phyloP scores from a whole-genome alignment of 1,139 yeast species.

The Candida dubliniensis region DNA sequence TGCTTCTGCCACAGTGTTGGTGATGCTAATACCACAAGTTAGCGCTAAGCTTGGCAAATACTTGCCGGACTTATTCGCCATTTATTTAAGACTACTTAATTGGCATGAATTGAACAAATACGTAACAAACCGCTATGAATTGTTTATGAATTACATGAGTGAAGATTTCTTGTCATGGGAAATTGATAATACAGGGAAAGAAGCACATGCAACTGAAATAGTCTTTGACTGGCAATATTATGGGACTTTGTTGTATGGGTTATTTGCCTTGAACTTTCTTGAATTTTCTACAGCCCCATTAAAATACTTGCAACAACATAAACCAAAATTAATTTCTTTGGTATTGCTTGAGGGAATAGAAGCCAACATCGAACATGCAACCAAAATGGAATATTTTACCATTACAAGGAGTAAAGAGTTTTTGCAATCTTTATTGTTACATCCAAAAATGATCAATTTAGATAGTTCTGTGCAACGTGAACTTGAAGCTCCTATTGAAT shows the following conservation, averaged over 20 bases:
- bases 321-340: slow-evolving; percentile 15
- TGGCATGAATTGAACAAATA: slow-evolving; percentile 27
- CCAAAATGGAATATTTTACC: slow-evolving; percentile 2
- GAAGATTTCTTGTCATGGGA: slow-evolving; percentile 16
- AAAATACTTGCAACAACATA: slow-evolving; percentile 16
- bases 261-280: slow-evolving; percentile 56
- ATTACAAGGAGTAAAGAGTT: slow-evolving; percentile 13
- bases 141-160: slow-evolving; percentile 10
- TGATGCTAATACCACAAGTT: slow-evolving; percentile 58
- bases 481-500: slow-evolving; percentile 34
- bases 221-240: slow-evolving; percentile 25
- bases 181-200: slow-evolving; percentile 14
- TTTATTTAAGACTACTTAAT: slow-evolving; percentile 42
- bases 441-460: slow-evolving; percentile 46
- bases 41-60: slow-evolving; percentile 33
- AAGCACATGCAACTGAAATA: slow-evolving; percentile 11
- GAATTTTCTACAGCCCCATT: slow-evolving; percentile 45
- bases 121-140: slow-evolving; percentile 14
- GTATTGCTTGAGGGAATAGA: slow-evolving; percentile 11
- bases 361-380: not conserved
- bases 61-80: slow-evolving; percentile 45
- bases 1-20: slow-evolving; percentile 43
- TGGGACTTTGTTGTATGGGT: slow-evolving; percentile 54
- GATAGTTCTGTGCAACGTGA: slow-evolving; percentile 33
- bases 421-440: slow-evolving; percentile 36